These are phyloP conservation scores for Fusarium sp. DNA, from an alignment of 2,329 filamentous ascomycete genomes.

Conservation along the genomic window DNA sequence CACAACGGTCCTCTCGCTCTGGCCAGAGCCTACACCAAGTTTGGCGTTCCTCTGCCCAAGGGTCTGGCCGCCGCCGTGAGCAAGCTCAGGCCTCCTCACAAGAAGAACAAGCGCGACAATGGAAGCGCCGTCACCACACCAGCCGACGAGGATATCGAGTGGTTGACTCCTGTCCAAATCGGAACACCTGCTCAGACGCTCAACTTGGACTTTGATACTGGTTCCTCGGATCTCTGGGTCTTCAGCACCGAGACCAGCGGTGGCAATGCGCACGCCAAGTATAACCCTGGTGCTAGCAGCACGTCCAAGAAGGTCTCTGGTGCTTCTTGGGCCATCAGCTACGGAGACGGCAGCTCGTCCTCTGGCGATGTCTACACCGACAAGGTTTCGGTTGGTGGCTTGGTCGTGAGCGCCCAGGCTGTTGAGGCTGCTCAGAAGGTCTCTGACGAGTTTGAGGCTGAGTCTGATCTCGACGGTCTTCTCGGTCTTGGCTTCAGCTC, in stretches of 20 bases:
- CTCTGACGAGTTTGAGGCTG: constrained; percentile 57
- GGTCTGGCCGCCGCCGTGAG: constrained; percentile 45
- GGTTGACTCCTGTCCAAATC: constrained; percentile 59
- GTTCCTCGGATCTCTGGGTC: constrained; percentile 65
- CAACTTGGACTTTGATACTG: constrained; percentile 63
- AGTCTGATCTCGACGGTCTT: constrained; percentile 59
- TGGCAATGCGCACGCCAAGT: constrained; percentile 58
- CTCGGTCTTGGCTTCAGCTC: constrained; percentile 61
- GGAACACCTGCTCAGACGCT: constrained; percentile 61
- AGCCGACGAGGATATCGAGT: constrained; percentile 49
- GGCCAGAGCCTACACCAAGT: constrained; percentile 56
- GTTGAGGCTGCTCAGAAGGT: constrained; percentile 61
- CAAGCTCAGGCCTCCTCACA: too few species aligned
- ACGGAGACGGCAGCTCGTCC: constrained; percentile 61
- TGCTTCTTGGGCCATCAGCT: constrained; percentile 59
- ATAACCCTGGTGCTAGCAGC: constrained; percentile 57
- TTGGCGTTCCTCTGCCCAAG: constrained; percentile 52
- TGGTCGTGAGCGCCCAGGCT: constrained; percentile 59
- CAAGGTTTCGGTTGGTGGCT: constrained; percentile 59
- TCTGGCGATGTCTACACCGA: constrained; percentile 62
- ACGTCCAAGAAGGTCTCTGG: constrained; percentile 57
- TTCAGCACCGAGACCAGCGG: constrained; percentile 62
- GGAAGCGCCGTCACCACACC: constrained; percentile 48
- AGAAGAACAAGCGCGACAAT: constrained; percentile 37
- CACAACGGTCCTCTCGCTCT: constrained; percentile 54